Evolutionary conservation across 805 yeast genomes (phyloP).

Genomic region (Ogataea salicorniae): DNA sequence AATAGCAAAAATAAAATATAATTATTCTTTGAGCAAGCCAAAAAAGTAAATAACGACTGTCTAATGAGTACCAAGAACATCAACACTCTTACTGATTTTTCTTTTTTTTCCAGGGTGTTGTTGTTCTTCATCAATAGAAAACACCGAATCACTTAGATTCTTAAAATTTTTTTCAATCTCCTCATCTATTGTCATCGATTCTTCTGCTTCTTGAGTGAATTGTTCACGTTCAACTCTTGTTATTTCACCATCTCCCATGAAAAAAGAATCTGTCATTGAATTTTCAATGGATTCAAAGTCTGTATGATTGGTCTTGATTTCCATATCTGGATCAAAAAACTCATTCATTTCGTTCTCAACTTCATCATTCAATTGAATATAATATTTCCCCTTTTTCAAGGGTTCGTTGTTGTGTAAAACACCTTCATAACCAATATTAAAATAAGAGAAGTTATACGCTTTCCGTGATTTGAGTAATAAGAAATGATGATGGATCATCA

Average conservation of each 20-base stretch:
- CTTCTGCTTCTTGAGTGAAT: too few species aligned
- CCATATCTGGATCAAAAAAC: slow-evolving; percentile 5
- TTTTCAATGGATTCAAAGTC: slow-evolving; percentile 9
- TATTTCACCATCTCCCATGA: slow-evolving; percentile 2
- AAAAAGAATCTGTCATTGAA: slow-evolving; percentile 4
- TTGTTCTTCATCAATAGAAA: neutral
- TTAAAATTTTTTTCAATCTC: neutral
- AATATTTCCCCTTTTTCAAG: slow-evolving; percentile 13
- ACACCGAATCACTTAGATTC: neutral
- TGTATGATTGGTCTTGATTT: neutral
- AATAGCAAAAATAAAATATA: too few species aligned
- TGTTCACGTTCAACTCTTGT: neutral
- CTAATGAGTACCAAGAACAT: slow-evolving; percentile 14
- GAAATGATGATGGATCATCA: slow-evolving; percentile 15
- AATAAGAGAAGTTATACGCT: slow-evolving; percentile 6
- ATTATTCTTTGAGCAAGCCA: neutral
- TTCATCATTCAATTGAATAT: slow-evolving; percentile 4
- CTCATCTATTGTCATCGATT: neutral
- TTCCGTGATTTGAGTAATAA: slow-evolving; percentile 10
- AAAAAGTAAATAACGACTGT: neutral
- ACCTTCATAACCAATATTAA: slow-evolving; percentile 12
- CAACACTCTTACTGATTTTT: slow-evolving; percentile 18
- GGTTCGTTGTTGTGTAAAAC: slow-evolving; percentile 10
- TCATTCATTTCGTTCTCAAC: slow-evolving; percentile 2
- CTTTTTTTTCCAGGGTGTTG: slow-evolving; percentile 7